phyloP scores from a whole-genome alignment of 768 basidiomycete genomes.

The Xanthoconium purpureum region DNA sequence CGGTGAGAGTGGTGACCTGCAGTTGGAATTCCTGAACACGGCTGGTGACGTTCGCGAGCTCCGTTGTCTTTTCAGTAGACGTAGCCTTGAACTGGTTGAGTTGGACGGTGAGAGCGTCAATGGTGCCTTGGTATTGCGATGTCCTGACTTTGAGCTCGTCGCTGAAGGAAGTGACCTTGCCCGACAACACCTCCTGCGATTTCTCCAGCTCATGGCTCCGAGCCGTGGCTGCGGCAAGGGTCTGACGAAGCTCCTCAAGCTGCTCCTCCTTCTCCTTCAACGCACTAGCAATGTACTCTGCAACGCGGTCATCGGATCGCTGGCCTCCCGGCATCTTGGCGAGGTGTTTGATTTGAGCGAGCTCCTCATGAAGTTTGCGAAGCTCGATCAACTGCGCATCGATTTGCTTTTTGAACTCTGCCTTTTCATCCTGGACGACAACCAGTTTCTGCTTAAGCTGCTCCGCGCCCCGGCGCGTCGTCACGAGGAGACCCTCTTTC shows the following conservation, averaged over 20 bases:
- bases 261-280: not conserved
- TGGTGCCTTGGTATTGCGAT: not conserved
- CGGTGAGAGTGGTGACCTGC: not conserved
- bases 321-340: not conserved
- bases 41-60: not conserved
- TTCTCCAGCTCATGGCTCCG: conserved; percentile 1
- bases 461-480: not conserved
- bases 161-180: not conserved
- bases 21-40: not conserved
- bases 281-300: not conserved
- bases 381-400: conserved; percentile 1
- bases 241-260: conserved; percentile 4
- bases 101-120: not conserved
- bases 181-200: not conserved
- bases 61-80: not conserved
- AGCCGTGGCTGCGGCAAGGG: not conserved
- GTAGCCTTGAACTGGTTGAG: not conserved
- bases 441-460: not conserved
- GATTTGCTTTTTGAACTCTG: not conserved
- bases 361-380: not conserved
- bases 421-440: not conserved
- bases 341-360: not conserved
- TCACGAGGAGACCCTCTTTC: not conserved
- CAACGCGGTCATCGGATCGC: not conserved
- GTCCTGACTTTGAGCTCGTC: conserved; percentile 4